Evolutionary conservation across 83 land plant genomes (phyloP).

Genomic region (Thuja plicata): DNA sequence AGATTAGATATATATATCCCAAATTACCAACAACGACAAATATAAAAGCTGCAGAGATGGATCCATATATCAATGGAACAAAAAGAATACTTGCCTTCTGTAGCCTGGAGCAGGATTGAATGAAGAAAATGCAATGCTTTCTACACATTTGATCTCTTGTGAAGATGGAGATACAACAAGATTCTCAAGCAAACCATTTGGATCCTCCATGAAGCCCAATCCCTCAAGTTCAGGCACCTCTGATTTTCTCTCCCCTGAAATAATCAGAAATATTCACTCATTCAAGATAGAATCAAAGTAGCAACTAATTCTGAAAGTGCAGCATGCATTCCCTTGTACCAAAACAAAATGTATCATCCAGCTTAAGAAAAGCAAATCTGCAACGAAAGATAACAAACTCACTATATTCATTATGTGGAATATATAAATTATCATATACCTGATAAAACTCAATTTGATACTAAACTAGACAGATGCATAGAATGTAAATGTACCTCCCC

Average conservation of each 20-base stretch:
- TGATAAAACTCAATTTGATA: neutral
- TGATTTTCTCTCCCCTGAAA: slow-evolving; percentile 36
- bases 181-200: slow-evolving; percentile 60
- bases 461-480: neutral
- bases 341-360: neutral
- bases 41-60: neutral
- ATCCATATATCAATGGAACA: neutral
- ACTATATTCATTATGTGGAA: neutral
- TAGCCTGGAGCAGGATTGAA: slow-evolving; percentile 97
- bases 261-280: neutral
- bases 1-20: too few species aligned
- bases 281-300: neutral
- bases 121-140: slow-evolving; percentile 91
- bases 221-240: slow-evolving; percentile 87
- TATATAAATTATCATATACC: neutral
- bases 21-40: neutral
- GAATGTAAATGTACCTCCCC: neutral
- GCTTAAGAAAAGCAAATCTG: neutral
- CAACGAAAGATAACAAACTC: neutral
- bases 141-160: slow-evolving; percentile 78
- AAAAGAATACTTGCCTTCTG: slow-evolving; percentile 59
- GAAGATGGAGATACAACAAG: slow-evolving; percentile 47
- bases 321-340: neutral
- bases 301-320: neutral
- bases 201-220: slow-evolving; percentile 94